Evolutionary conservation across 352 stramenopile genomes (phyloP), one percentile per base, ranked within the genome.

Genomic region (Phytophthora multivora): DNA sequence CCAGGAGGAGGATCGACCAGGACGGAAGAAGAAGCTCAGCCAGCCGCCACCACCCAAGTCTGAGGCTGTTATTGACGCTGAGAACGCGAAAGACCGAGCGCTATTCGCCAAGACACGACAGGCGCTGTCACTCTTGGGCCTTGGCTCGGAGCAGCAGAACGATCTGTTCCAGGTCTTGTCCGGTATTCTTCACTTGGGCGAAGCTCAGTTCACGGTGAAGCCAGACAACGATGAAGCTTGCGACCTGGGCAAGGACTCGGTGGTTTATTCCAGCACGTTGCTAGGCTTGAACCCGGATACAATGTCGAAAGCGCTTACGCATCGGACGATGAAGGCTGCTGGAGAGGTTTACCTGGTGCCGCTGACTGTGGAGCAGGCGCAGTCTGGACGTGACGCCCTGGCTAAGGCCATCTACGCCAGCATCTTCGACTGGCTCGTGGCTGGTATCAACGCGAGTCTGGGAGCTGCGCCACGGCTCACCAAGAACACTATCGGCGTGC

Each of bases 371-470:
- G 85, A 73, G 13, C 83, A 97, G 53, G 96, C 71, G 21, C 67
- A 73, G 7, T 93, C 93, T 40, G 90, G 90, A 33, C 76, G 93
- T 21, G 93, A 99, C 65, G 93, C 94, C 2, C 80, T 99, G 21
- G 93, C 95, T 10, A 99, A 98, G 73, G 80, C 96, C 31, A 84
- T 98, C 19, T 99, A 99, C 73, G 91, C 90, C 1, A 91, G 86
- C 53, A 63, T 98, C n/a, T 99, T 99, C 71, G 74, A 98, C 51
- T 98, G 95, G 95, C 79, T 99, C 36, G 95, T 99, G 31, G 77
- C 82, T 59, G 69, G 73, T 36, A 94, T 98, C 69, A 98, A 97
- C 66, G 74, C 73, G 18, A 95, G 81, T 51, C 55, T 89, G 10
- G 69, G 69, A 28, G 65, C 68, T 4, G 60, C 55, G 0, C 26